Conservation (phyloP, 371 early-diverging fungal species). For the Capillidium heterosporum region DNA sequence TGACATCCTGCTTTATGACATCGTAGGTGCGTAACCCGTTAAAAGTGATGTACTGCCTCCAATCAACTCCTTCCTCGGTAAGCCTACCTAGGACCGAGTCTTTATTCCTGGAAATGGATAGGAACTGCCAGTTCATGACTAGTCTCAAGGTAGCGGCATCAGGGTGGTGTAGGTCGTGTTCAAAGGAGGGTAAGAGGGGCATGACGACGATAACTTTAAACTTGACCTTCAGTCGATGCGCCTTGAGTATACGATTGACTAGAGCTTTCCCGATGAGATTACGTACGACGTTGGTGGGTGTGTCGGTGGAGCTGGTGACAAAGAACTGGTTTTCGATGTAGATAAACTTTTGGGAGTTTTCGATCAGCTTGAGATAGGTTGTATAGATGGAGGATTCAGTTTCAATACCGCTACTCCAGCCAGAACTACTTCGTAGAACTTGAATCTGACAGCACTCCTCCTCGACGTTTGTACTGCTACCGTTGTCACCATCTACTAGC, state of each 20-base stretch:
- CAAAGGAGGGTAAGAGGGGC: conserved; percentile 68
- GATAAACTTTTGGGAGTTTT: conserved; percentile 58
- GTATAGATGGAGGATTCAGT: conserved; percentile 52
- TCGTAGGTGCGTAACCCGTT: conserved; percentile 51
- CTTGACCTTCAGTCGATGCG: conserved; percentile 36
- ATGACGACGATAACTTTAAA: conserved; percentile 8
- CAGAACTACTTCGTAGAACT: conserved; percentile 40
- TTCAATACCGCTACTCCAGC: conserved; percentile 45
- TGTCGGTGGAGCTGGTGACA: conserved; percentile 20
- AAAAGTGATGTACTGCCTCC: conserved; percentile 47
- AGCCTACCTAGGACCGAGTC: conserved; percentile 36
- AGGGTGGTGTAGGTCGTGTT: conserved; percentile 53
- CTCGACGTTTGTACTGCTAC: conserved; percentile 13
- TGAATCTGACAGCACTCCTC: conserved; percentile 45
- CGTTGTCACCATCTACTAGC: not conserved
- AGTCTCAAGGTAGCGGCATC: conserved; percentile 44
- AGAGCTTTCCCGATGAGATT: conserved; percentile 23
- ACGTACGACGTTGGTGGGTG: conserved; percentile 4
- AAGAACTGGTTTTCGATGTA: conserved; percentile 97
- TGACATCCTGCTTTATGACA: conserved; percentile 12
- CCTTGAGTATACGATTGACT: conserved; percentile 58
- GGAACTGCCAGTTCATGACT: conserved; percentile 57
- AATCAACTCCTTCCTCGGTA: conserved; percentile 28
- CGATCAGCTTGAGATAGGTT: conserved; percentile 62
- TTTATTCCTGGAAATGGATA: conserved; percentile 48